phyloP scores from a whole-genome alignment of 306 rosid genomes.

The Spatholobus suberectus region DNA sequence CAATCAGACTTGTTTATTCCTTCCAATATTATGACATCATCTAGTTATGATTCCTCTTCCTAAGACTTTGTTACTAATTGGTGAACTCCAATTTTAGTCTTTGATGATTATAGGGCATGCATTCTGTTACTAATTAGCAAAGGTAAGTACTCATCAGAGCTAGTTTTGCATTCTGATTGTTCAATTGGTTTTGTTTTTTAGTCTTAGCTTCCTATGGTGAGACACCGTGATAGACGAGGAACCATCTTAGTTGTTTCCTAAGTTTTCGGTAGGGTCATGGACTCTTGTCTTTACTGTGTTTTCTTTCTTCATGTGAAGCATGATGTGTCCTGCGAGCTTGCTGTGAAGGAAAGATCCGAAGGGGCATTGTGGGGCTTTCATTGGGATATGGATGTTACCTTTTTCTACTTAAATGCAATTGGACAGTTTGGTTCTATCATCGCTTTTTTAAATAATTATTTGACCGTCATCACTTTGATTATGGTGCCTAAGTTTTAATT shows the following conservation, averaged over 20 bases:
- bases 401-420: background rate
- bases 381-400: background rate
- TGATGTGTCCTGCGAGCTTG: background rate
- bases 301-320: background rate
- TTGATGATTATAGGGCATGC: background rate
- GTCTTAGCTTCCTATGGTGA: background rate
- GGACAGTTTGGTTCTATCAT: background rate
- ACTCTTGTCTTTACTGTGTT: background rate
- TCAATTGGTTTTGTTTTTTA: background rate
- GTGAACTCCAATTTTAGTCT: background rate
- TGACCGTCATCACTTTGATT: background rate
- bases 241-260: conserved; percentile 24
- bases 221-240: background rate
- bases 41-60: conserved; percentile 33
- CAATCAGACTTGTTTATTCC: conserved; percentile 23
- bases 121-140: background rate
- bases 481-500: background rate
- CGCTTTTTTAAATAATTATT: background rate
- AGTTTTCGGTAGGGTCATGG: background rate
- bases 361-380: background rate
- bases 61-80: conserved; percentile 15
- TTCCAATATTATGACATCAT: background rate
- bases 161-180: background rate
- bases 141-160: background rate
- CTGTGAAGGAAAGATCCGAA: background rate